Conservation (phyloP, 306 rosid species). For the Cicer judaicum region DNA sequence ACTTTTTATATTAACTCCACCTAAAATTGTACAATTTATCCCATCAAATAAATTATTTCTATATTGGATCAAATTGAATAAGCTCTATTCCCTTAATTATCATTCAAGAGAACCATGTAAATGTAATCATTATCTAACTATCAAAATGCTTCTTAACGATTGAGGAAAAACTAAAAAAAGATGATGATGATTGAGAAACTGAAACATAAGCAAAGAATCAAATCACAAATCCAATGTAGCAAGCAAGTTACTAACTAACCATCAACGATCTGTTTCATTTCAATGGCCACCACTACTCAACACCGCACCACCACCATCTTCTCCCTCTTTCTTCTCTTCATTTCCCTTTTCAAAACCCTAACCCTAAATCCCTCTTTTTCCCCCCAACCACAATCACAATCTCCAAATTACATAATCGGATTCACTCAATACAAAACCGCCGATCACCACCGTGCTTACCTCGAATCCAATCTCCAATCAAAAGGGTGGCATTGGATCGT, state of each 20-base stretch:
- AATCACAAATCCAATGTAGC: constrained; percentile 23
- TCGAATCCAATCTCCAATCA: constrained; percentile 56
- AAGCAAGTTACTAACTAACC: background rate
- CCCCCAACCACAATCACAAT: background rate
- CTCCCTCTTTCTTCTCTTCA: constrained; percentile 46
- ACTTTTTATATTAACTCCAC: too few relatives aligned
- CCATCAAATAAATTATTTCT: too few relatives aligned
- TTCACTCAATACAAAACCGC: constrained; percentile 66
- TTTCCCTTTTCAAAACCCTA: constrained; percentile 55
- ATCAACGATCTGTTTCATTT: background rate
- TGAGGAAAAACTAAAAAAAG: too few relatives aligned
- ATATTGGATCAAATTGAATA: too few relatives aligned
- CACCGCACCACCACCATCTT: constrained; percentile 28
- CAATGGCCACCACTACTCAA: constrained; percentile 47
- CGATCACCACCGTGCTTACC: constrained; percentile 65
- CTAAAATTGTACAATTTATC: too few relatives aligned
- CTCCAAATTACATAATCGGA: constrained; percentile 73
- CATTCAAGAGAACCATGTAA: too few relatives aligned
- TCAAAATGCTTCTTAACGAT: too few relatives aligned
- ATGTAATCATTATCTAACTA: too few relatives aligned
- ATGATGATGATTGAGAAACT: too few relatives aligned
- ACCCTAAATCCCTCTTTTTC: constrained; percentile 27
- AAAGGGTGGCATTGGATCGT: constrained; percentile 88
- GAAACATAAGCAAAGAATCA: background rate
- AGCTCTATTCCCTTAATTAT: too few relatives aligned